These are phyloP conservation scores for Saccharomycopsis synnaedendra DNA, from an alignment of 805 yeast genomes.

Conservation along the genomic window DNA sequence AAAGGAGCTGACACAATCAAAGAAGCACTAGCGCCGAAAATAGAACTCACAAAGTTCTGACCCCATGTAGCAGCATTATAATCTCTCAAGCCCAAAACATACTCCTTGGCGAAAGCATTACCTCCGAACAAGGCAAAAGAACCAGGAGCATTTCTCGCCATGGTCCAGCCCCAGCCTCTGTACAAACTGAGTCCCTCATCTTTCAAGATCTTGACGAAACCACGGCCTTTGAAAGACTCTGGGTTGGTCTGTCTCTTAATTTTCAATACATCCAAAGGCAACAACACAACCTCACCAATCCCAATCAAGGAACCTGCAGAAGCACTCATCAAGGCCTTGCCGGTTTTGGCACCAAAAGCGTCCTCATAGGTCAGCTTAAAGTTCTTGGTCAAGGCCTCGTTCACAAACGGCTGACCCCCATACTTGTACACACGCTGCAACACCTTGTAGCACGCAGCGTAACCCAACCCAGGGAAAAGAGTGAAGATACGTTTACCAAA, in stretches of 20 bases:
- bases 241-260: conserved; percentile 99
- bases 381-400: conserved; percentile 76
- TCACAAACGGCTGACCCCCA: conserved; percentile 98
- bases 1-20: conserved; percentile 94
- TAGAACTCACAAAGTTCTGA: conserved; percentile 90
- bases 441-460: conserved; percentile 95
- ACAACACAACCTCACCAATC: conserved; percentile 90
- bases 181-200: conserved; percentile 93
- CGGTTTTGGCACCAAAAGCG: conserved; percentile 84
- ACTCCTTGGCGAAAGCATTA: conserved; percentile 97
- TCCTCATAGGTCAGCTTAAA: conserved; percentile 60
- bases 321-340: conserved; percentile 94
- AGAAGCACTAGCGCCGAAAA: conserved; percentile 94
- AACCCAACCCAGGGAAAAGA: conserved; percentile 94
- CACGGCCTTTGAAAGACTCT: conserved; percentile 98
- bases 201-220: conserved; percentile 69
- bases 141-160: conserved; percentile 99
- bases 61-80: conserved; percentile 88
- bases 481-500: conserved; percentile 64
- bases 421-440: conserved; percentile 96
- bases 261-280: conserved; percentile 93
- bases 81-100: conserved; percentile 75
- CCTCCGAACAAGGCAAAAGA: conserved; percentile 97
- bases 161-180: conserved; percentile 99
- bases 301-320: conserved; percentile 97